Percentiles rank a stretch among this genome's conserved stretches.
phyloP scores from a whole-genome alignment of 2,329 filamentous ascomycete species.

The Paecilomyces sp. region DNA sequence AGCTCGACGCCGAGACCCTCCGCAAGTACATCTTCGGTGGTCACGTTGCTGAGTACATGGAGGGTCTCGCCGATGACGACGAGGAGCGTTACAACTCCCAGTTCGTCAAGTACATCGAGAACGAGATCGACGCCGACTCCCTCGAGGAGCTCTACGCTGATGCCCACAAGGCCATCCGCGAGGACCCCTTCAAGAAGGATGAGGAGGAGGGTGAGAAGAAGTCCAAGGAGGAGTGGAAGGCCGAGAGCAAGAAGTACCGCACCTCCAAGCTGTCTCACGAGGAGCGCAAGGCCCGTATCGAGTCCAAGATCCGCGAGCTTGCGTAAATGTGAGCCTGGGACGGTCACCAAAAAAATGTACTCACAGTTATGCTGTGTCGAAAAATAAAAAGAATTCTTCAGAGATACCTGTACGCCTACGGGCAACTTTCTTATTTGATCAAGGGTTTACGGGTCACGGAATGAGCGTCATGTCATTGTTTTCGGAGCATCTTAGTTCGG shows the following conservation, averaged over 20 bases:
- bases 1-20: conserved; percentile 93
- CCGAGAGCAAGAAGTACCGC: conserved; percentile 86
- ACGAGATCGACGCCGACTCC: conserved; percentile 91
- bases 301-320: conserved; percentile 85
- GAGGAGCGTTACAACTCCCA: conserved; percentile 99
- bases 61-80: conserved; percentile 97
- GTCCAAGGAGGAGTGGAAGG: conserved; percentile 95
- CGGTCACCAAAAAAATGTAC: background rate
- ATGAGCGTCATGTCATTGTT: background rate
- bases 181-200: conserved; percentile 95
- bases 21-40: conserved; percentile 99
- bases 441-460: conserved; percentile 6
- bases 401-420: background rate
- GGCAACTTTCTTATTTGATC: background rate
- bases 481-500: background rate
- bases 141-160: conserved; percentile 95
- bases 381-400: background rate
- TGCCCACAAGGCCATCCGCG: conserved; percentile 93
- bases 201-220: conserved; percentile 73
- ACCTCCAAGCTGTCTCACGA: conserved; percentile 70
- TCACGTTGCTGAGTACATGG: conserved; percentile 99
- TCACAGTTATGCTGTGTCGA: background rate
- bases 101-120: conserved; percentile 96
- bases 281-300: conserved; percentile 74
- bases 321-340: conserved; percentile 25